Percentiles rank a stretch among this genome's conserved stretches.
phyloP scores from a whole-genome alignment of 2,329 filamentous ascomycete genomes.

The Lizonia empirigonia region DNA sequence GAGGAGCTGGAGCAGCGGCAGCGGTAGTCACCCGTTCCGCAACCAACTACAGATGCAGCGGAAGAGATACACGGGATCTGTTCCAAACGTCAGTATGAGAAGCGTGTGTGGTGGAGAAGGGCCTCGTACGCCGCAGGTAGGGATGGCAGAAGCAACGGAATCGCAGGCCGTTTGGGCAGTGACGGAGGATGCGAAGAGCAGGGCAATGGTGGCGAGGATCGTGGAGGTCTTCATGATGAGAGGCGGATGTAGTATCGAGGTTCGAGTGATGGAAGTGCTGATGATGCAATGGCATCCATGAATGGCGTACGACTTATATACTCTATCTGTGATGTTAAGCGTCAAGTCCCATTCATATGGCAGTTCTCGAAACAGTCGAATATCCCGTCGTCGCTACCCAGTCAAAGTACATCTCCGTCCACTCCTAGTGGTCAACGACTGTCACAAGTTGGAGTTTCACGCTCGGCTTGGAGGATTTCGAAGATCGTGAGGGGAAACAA shows the following conservation, averaged over 20 bases:
- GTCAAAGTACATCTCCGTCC: not conserved
- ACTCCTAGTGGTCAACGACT: not conserved
- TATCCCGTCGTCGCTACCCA: not conserved
- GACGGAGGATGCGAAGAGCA: constrained; percentile 7
- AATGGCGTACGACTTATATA: constrained; percentile 2
- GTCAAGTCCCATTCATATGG: not conserved
- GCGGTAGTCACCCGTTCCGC: constrained; percentile 13
- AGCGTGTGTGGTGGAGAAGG: not conserved
- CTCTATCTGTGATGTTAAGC: not conserved
- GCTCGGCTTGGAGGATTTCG: constrained; percentile 1
- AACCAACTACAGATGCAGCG: constrained; percentile 17
- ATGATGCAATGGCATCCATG: not conserved
- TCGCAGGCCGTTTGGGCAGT: constrained; percentile 23
- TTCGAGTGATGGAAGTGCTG: not conserved
- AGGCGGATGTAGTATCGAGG: not conserved
- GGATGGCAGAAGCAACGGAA: constrained; percentile 15
- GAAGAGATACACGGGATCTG: constrained; percentile 18
- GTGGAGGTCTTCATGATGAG: constrained; percentile 6
- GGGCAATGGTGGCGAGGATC: constrained; percentile 7
- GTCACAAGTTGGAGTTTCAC: constrained; percentile 1
- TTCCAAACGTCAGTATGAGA: not conserved
- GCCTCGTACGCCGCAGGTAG: constrained; percentile 17
- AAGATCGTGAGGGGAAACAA: constrained; percentile 7
- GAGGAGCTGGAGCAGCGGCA: constrained; percentile 22
- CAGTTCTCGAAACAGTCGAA: not conserved